Conservation (phyloP, 2,329 filamentous ascomycete genomes). For the Aspergillus fumigatus region DNA sequence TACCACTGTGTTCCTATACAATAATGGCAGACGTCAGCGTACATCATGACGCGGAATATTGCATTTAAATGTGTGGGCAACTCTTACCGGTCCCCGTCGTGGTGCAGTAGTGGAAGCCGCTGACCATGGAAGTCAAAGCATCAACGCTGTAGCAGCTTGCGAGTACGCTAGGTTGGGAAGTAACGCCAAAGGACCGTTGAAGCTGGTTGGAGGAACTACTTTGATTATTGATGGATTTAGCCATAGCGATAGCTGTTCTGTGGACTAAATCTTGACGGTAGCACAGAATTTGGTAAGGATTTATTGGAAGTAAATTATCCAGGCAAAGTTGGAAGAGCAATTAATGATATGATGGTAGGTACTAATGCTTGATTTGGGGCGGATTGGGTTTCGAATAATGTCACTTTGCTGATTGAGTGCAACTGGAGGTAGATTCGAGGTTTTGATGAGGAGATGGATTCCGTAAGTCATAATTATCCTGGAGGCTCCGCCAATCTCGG, state of each 20-base stretch:
- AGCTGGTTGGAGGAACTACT: slow-evolving; percentile 62
- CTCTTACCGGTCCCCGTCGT: slow-evolving; percentile 71
- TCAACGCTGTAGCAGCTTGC: slow-evolving; percentile 89
- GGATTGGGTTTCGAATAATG: neutral
- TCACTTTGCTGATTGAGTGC: neutral
- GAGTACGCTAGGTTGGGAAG: slow-evolving; percentile 65
- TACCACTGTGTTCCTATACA: slow-evolving; percentile 75
- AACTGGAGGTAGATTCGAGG: neutral
- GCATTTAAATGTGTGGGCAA: neutral
- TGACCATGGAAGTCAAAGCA: slow-evolving; percentile 61
- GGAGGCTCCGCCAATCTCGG: neutral
- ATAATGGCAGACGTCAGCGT: slow-evolving; percentile 2
- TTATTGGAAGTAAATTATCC: neutral
- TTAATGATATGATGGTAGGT: neutral
- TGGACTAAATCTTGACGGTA: slow-evolving; percentile 3
- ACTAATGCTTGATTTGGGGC: neutral
- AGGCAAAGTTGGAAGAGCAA: neutral
- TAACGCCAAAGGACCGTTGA: slow-evolving; percentile 54
- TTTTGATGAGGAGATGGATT: neutral
- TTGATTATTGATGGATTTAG: slow-evolving; percentile 59
- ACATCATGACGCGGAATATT: neutral
- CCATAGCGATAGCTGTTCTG: slow-evolving; percentile 24
- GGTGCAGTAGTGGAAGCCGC: slow-evolving; percentile 93
- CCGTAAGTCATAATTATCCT: neutral
- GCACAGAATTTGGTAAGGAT: neutral